A percentile compares a stretch with the other conserved stretches of the same genome.
Conservation (phyloP, 169 alveolate genomes). For the Cryptosporidium ryanae region DNA sequence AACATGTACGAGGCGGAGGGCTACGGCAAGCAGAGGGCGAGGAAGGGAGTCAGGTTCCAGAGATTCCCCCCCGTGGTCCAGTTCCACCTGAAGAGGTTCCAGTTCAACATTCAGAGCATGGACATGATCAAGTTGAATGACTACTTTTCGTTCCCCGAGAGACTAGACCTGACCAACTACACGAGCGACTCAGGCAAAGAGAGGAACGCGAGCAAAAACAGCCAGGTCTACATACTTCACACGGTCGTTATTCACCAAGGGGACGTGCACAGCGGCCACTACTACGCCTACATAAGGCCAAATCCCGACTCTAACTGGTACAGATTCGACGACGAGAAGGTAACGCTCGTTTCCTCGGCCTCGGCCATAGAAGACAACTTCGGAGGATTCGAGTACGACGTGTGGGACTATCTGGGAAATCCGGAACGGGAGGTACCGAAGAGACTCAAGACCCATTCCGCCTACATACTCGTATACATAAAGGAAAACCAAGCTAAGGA, state of each 20-base stretch:
- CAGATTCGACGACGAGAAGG: conserved; percentile 93
- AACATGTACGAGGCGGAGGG: conserved; percentile 95
- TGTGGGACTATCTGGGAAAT: conserved; percentile 81
- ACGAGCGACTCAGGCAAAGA: conserved; percentile 13
- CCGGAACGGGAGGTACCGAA: conserved; percentile 63
- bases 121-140: conserved; percentile 90
- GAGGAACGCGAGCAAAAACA: conserved; percentile 75
- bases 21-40: conserved; percentile 87
- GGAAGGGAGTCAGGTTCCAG: conserved; percentile 91
- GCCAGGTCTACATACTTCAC: conserved; percentile 88
- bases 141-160: conserved; percentile 91
- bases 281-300: conserved; percentile 91
- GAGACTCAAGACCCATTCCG: conserved; percentile 86
- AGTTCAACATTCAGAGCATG: conserved; percentile 81
- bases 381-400: conserved; percentile 91
- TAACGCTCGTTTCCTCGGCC: conserved; percentile 83
- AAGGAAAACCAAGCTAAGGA: conserved; percentile 86
- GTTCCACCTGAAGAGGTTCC: conserved; percentile 91
- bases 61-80: conserved; percentile 94
- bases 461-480: conserved; percentile 94
- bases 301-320: conserved; percentile 86
- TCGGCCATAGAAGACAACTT: conserved; percentile 86
- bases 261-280: conserved; percentile 94
- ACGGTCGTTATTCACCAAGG: conserved; percentile 97
- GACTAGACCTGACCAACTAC: conserved; percentile 85